These are phyloP conservation scores for Beauveria pseudobassiana DNA, from an alignment of 2,329 filamentous ascomycete species.

Conservation along the genomic window DNA sequence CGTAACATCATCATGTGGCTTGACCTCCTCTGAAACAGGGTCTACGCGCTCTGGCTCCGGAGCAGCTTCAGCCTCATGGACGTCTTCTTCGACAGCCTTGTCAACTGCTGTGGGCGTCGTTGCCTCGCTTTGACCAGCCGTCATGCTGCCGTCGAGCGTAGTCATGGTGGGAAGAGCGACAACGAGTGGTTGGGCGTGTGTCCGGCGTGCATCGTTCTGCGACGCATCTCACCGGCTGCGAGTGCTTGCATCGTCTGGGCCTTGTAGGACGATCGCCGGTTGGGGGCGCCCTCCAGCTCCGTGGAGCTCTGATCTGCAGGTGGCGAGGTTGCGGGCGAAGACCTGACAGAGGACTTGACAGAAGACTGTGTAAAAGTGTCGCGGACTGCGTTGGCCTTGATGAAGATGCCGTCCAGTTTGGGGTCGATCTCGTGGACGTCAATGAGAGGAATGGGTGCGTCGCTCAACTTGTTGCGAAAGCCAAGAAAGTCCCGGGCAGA, in stretches of 20 bases:
- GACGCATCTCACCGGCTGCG: constrained; percentile 38
- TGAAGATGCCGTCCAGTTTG: constrained; percentile 50
- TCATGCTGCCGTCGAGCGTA: constrained; percentile 28
- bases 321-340: constrained; percentile 23
- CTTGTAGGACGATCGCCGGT: constrained; percentile 26
- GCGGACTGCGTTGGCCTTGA: constrained; percentile 46
- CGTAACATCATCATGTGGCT: not conserved
- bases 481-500: constrained; percentile 29
- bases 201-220: constrained; percentile 55
- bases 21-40: not conserved
- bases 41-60: not conserved
- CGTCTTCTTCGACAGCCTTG: not conserved
- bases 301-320: constrained; percentile 16
- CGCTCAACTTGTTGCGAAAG: constrained; percentile 22
- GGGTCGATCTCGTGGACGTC: constrained; percentile 52
- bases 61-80: not conserved
- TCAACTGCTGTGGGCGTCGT: constrained; percentile 21
- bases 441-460: constrained; percentile 38
- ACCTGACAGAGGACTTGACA: constrained; percentile 21
- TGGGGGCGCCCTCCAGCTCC: constrained; percentile 12
- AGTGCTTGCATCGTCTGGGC: constrained; percentile 39
- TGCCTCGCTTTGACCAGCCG: constrained; percentile 21
- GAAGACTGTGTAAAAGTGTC: constrained; percentile 40
- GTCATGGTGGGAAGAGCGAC: constrained; percentile 40
- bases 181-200: constrained; percentile 56